These are phyloP conservation scores for Crithidia expoeki DNA, from an alignment of 208 protist genomes.

Conservation along the genomic window DNA sequence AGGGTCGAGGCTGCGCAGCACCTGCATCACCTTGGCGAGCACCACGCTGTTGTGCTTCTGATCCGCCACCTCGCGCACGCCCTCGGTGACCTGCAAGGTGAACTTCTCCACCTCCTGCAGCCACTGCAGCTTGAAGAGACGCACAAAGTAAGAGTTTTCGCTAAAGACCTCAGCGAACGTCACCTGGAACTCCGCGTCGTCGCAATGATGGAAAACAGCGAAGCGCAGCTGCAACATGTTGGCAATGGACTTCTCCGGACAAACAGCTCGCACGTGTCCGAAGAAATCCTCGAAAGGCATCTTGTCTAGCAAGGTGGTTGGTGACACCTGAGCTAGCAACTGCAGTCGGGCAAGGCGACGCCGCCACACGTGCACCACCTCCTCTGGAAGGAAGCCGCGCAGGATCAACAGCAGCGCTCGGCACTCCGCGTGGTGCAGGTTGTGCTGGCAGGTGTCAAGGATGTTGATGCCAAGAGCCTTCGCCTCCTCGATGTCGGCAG, in stretches of 20 bases:
- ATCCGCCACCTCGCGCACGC: conserved; percentile 56
- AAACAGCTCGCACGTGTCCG: conserved; percentile 48
- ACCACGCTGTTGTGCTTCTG: conserved; percentile 38
- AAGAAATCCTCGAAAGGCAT: conserved; percentile 48
- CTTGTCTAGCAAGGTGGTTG: conserved; percentile 13
- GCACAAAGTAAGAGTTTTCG: conserved; percentile 68
- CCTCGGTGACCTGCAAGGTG: conserved; percentile 73
- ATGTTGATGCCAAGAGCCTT: conserved; percentile 79
- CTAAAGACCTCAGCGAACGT: conserved; percentile 15
- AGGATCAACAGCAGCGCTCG: conserved; percentile 56
- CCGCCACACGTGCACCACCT: conserved; percentile 51
- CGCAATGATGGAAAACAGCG: conserved; percentile 39
- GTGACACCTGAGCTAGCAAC: conserved; percentile 4
- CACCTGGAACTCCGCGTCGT: conserved; percentile 13
- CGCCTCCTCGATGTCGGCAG: conserved; percentile 38
- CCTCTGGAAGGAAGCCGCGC: conserved; percentile 71
- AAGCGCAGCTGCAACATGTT: conserved; percentile 83
- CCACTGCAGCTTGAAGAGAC: conserved; percentile 69
- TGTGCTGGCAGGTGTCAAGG: conserved; percentile 62
- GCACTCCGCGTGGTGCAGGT: conserved; percentile 74
- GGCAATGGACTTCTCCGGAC: conserved; percentile 68
- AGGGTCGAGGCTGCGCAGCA: conserved; percentile 49
- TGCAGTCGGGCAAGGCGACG: conserved; percentile 45
- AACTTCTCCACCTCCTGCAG: conserved; percentile 77
- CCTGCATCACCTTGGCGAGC: conserved; percentile 47